Conservation (phyloP, 768 basidiomycete species). For the Rhodocollybia butyracea region DNA sequence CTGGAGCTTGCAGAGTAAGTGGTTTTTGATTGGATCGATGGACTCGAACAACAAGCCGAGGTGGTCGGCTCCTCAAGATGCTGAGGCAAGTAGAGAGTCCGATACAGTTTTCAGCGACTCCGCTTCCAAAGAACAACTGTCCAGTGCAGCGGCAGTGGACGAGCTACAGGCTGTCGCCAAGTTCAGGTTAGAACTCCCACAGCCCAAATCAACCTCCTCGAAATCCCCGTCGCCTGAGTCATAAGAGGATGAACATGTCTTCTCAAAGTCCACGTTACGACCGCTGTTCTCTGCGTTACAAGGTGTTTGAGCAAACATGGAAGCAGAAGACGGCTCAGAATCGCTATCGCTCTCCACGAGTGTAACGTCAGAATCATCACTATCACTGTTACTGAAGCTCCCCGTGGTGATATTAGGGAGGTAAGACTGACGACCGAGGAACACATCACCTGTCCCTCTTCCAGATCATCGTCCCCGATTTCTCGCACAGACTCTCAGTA, state of each 20-base stretch:
- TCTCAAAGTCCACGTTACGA: neutral
- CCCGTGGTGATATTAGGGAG: constrained; percentile 27
- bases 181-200: neutral
- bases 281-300: neutral
- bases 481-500: neutral
- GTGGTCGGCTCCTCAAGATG: too few relatives aligned
- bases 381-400: constrained; percentile 23
- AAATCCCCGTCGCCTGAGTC: neutral
- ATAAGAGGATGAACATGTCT: neutral
- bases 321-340: constrained; percentile 14
- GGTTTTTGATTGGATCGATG: too few relatives aligned
- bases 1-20: too few relatives aligned
- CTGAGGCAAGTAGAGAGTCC: neutral
- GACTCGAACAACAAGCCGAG: too few relatives aligned
- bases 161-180: neutral
- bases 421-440: constrained; percentile 25
- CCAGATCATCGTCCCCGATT: constrained; percentile 16
- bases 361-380: constrained; percentile 56
- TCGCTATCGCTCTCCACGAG: constrained; percentile 50
- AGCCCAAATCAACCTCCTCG: constrained; percentile 1
- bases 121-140: neutral
- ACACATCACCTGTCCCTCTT: constrained; percentile 24
- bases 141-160: constrained; percentile 5
- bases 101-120: neutral
- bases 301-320: neutral